Conservation (phyloP, 164 flowering plant species). For the Piper longum region DNA sequence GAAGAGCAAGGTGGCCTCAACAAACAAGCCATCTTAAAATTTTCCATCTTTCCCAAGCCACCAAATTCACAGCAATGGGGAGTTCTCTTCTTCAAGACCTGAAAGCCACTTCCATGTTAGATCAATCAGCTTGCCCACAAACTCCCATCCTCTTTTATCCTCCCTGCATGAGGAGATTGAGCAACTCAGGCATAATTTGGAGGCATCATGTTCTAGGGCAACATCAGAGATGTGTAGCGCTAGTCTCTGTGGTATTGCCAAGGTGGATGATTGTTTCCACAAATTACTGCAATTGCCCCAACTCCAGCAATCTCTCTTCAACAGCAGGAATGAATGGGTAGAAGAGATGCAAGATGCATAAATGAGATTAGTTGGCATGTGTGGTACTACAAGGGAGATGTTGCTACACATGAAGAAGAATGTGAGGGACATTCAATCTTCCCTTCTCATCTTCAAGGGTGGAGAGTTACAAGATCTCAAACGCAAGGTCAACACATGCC, state of each 20-base stretch:
- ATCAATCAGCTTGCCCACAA: conserved; percentile 6
- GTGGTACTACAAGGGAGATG: conserved; percentile 17
- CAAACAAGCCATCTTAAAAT: background rate
- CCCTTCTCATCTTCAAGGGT: conserved; percentile 19
- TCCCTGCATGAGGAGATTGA: conserved; percentile 2
- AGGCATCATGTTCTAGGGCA: background rate
- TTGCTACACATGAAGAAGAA: conserved; percentile 19
- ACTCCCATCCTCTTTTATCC: conserved; percentile 1
- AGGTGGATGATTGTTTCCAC: conserved; percentile 12
- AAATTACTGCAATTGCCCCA: conserved; percentile 16
- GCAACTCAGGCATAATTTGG: conserved; percentile 2
- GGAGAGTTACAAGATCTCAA: conserved; percentile 4
- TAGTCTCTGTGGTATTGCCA: conserved; percentile 2
- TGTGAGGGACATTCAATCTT: conserved; percentile 14
- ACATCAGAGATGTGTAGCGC: background rate
- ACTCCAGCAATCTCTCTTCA: conserved; percentile 8
- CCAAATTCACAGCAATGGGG: background rate
- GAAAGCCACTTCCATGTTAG: conserved; percentile 7
- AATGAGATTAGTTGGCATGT: conserved; percentile 25
- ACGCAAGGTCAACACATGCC: conserved; percentile 11
- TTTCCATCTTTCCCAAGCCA: background rate
- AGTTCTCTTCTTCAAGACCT: conserved; percentile 1
- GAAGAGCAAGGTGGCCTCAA: background rate
- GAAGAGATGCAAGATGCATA: conserved; percentile 22
- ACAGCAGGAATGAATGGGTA: conserved; percentile 11